Base-by-base conservation (phyloP, 2,329 filamentous ascomycete species). In the Colletotrichum abscissum region DNA sequence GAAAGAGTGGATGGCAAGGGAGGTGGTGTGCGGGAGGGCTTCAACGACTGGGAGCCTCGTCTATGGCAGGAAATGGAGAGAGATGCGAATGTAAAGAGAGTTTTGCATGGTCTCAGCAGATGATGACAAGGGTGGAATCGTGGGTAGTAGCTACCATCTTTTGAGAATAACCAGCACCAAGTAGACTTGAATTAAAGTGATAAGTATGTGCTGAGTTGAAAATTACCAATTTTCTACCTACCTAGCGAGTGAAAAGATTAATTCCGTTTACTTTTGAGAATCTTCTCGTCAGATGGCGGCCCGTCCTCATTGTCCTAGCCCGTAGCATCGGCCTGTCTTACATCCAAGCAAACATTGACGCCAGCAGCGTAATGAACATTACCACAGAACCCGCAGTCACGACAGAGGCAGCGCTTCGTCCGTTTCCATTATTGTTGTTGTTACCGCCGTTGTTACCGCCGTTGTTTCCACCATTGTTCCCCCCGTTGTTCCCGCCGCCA, bases 11-110 rank as follows among this genome's bases (percentile, higher is more conserved):
- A 84, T 2, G n/a, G 60, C 84, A 78, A 78, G 58, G 76, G 63
- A 22, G 75, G 70, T 24, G 76, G 74, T 30, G 49, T 69, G 1
- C 24, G 66, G 5, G 66, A 63, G 6, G 55, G 63, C 12, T 78
- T 84, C 14, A 87, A 88, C 74, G 85, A 89, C 66, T 87, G 87
- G 85, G 84, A 88, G 24, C 77, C 89, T 2, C 86, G 87, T 76
- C 78, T 90, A 7, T 91, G 89, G 89, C 89, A 90, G 79, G 87
- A 90, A 78, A 80, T 90, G 75, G 88, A 90, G 79, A 84, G 86
- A 77, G 86, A 90, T 64, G 82, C 85, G 16, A 12, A 16, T 33
- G 16, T 33, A 2, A 35, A 33, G 26, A 58, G 14, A 5, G 19
- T 33, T 7, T 16, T 58, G 16, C 5, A 58, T n/a, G n/a, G 16